Base-by-base conservation (phyloP, 805 yeast species). In the Candida hungchunana region DNA sequence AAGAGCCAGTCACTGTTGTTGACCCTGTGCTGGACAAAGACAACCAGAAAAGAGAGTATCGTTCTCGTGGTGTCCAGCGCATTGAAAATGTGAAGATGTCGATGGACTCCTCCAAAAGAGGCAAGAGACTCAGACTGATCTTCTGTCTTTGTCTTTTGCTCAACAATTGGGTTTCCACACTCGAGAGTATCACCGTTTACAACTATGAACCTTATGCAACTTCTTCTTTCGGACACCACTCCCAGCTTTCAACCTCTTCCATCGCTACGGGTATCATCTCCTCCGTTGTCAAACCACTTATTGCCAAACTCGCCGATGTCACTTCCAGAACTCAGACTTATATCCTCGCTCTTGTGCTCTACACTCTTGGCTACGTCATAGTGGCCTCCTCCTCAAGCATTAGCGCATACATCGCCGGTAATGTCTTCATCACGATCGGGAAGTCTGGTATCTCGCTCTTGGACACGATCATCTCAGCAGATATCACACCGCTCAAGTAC, bases 231-330 rank as follows among this genome's bases (percentile, higher is more conserved):
- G 50, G 55, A 27, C 56, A 56, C 19, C 69, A 64, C 39, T 62
- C 72, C 2, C 51, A 66, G 52, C 41, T 67, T n/a, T 52, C 71
- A 2, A 63, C 67, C 7, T 49, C 64, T 8, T 52, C 56, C 16
- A 64, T 67, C 22, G 67, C 67, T 4, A 61, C 59, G 16, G 53
- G 60, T n/a, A 59, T 67, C 34, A 54, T 66, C 29, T 54, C 58
- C 30, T 62, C 69, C 15, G 63, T 64, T 9, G 51, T 60, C 4
- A 57, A 62, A 34, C 64, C 70, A 4, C 46, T 65, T 15, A 43
- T 67, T 47, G 70, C 69, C 21, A 67, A 64, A 44, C 29, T 66
- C 19, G 56, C 70, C 2, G 70, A 67, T 41, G 55, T 63, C 22
- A 51, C 63, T 26, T 68, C 70, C 4, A 59, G 70, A 41, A 59